A percentile compares a stretch with the other conserved stretches of the same genome.
Conservation (phyloP, 306 rosid species). For the Malus sieversii region DNA sequence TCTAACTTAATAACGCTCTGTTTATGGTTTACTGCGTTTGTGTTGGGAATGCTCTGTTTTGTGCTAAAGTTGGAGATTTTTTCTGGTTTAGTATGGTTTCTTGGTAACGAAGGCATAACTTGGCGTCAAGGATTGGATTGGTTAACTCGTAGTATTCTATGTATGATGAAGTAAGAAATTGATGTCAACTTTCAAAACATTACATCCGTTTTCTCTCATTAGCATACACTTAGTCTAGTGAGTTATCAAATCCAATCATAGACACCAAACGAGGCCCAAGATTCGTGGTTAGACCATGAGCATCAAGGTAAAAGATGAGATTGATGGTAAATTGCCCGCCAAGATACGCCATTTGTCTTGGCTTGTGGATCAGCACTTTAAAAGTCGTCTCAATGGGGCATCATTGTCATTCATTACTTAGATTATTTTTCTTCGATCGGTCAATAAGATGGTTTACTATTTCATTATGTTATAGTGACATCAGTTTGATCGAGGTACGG, state of each 20-base stretch:
- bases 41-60: not conserved
- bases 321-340: not conserved
- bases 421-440: not conserved
- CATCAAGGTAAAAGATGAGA: not conserved
- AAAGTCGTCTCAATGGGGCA: conserved; percentile 4
- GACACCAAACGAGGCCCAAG: not conserved
- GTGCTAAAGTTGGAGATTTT: not conserved
- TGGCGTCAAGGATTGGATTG: not conserved
- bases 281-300: not conserved
- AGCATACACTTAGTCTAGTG: not conserved
- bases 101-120: not conserved
- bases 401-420: not conserved
- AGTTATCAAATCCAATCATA: not conserved
- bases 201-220: not conserved
- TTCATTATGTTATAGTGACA: not conserved
- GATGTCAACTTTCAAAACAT: too few species aligned
- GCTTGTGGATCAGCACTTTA: conserved; percentile 7
- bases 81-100: not conserved
- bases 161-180: too few species aligned
- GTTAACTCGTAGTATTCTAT: not conserved
- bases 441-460: not conserved
- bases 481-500: not conserved
- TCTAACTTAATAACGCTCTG: not conserved
- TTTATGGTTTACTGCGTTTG: not conserved
- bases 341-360: not conserved